Conservation (phyloP, 495 filamentous ascomycete genomes). For the Penicillium ucsense region DNA sequence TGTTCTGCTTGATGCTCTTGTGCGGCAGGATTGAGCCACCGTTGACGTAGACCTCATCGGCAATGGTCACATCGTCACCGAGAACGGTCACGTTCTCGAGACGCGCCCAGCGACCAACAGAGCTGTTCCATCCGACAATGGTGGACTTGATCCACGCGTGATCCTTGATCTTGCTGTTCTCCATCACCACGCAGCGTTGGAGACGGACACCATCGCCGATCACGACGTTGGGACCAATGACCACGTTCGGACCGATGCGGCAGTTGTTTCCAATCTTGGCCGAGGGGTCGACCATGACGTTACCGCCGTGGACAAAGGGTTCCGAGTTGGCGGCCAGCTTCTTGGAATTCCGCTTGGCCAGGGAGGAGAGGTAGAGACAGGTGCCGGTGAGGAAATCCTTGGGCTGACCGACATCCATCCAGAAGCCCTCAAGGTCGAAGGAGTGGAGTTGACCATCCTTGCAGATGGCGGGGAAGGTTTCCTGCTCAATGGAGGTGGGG, state of each 20-base stretch:
- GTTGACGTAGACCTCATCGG: constrained; percentile 98
- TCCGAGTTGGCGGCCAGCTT: constrained; percentile 65
- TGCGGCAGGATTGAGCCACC: constrained; percentile 93
- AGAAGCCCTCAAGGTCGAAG: constrained; percentile 97
- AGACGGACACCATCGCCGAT: constrained; percentile 91
- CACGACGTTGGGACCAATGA: constrained; percentile 89
- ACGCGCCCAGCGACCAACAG: constrained; percentile 89
- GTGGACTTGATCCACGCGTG: constrained; percentile 99
- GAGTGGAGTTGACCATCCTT: constrained; percentile 90
- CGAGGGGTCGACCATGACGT: constrained; percentile 90
- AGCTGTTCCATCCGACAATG: constrained; percentile 98
- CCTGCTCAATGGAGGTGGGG: constrained; percentile 98
- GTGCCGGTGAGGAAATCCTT: constrained; percentile 98
- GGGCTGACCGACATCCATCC: constrained; percentile 99
- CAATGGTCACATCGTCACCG: constrained; percentile 98
- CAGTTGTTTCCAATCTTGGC: constrained; percentile 98
- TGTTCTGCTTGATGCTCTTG: constrained; percentile 98
- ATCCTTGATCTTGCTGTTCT: constrained; percentile 91
- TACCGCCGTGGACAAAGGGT: constrained; percentile 85
- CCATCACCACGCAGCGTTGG: constrained; percentile 86
- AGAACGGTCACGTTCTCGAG: constrained; percentile 96
- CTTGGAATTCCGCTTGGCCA: constrained; percentile 88
- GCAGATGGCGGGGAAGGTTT: constrained; percentile 95
- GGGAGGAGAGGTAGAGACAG: constrained; percentile 89
- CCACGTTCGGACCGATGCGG: constrained; percentile 95